Evolutionary conservation across 768 basidiomycete species (phyloP).

Genomic region (Termitomyces sp.): DNA sequence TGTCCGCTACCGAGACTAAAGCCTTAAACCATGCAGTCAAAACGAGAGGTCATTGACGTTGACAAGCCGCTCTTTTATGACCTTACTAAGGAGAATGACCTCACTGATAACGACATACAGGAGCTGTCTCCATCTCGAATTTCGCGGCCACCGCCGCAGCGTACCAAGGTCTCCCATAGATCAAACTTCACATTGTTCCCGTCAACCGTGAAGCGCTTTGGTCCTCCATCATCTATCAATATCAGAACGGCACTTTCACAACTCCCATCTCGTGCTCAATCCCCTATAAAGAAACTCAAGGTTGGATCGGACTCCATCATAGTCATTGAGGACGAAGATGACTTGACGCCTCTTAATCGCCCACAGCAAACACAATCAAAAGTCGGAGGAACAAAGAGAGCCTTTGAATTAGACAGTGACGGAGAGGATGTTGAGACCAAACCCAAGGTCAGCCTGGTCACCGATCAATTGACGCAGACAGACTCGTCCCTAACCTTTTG

Average conservation of each 20-base stretch:
- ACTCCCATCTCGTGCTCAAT: neutral
- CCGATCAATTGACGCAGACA: neutral
- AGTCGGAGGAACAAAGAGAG: neutral
- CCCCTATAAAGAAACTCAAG: neutral
- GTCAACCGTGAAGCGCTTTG: neutral
- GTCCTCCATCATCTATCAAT: neutral
- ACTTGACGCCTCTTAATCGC: neutral
- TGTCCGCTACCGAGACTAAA: neutral
- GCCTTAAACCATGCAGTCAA: neutral
- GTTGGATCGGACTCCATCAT: neutral
- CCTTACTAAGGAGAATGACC: conserved; percentile 6
- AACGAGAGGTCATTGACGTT: conserved; percentile 8
- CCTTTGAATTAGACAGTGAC: conserved; percentile 17
- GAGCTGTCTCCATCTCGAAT: neutral
- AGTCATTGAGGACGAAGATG: conserved; percentile 1
- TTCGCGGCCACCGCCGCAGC: neutral
- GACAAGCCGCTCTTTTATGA: conserved; percentile 9
- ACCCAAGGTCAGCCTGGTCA: conserved; percentile 9
- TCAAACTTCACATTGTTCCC: neutral
- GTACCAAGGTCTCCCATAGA: neutral
- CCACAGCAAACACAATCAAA: neutral
- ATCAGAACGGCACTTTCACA: neutral
- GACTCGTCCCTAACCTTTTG: neutral
- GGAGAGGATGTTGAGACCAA: conserved; percentile 13
- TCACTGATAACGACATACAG: neutral